Evolutionary conservation across 176 grass and related monocot species (phyloP).

Genomic region (Hordeum marinum): DNA sequence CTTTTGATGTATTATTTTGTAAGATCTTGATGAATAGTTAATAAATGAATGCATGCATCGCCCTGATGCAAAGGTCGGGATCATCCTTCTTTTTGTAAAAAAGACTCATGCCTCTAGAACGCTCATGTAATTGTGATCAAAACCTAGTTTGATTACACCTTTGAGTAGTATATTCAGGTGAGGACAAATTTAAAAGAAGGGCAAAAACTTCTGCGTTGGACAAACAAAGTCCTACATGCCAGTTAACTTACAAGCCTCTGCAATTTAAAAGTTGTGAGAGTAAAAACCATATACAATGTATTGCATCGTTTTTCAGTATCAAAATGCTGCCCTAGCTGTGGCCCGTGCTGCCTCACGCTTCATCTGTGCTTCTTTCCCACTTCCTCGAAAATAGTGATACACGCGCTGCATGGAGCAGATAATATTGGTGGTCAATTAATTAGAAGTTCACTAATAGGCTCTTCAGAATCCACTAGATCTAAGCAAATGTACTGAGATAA

Average conservation of each 20-base stretch:
- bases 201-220: not conserved
- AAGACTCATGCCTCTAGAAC: too few relatives aligned
- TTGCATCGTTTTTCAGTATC: not conserved
- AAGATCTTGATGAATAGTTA: too few relatives aligned
- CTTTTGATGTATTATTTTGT: too few relatives aligned
- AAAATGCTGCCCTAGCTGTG: constrained; percentile 57
- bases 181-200: not conserved
- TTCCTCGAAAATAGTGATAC: constrained; percentile 61
- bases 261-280: not conserved
- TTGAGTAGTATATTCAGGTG: not conserved
- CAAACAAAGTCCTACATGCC: not conserved
- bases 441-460: not conserved
- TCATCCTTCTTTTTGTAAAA: too few relatives aligned
- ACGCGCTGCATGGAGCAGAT: constrained; percentile 36
- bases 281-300: not conserved
- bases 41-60: too few relatives aligned
- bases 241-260: not conserved
- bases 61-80: too few relatives aligned
- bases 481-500: not conserved
- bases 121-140: not conserved
- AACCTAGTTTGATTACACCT: not conserved
- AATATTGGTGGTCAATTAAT: not conserved
- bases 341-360: constrained; percentile 40
- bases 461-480: not conserved
- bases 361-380: constrained; percentile 56